These are phyloP conservation scores for Zygosaccharomyces pseudobailii DNA, from an alignment of 1,139 yeast genomes.

Conservation along the genomic window DNA sequence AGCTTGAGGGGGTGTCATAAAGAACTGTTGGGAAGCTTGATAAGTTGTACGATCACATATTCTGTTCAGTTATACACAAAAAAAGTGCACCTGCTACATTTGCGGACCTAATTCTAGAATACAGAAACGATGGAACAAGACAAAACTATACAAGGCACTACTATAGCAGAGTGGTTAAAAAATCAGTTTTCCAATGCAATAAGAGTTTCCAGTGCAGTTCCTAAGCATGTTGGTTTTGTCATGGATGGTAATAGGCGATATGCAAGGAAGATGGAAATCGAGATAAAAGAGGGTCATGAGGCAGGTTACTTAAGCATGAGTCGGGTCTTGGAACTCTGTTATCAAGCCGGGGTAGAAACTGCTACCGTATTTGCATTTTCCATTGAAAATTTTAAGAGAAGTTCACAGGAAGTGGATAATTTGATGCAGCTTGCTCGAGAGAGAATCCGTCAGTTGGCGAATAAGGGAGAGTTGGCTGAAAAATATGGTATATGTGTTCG, in stretches of 20 bases:
- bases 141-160: constrained; percentile 39
- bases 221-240: constrained; percentile 84
- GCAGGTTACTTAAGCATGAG: constrained; percentile 91
- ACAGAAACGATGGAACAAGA: constrained; percentile 11
- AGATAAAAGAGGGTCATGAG: constrained; percentile 83
- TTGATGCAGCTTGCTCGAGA: constrained; percentile 82
- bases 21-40: background rate
- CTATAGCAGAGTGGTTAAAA: constrained; percentile 49
- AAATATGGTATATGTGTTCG: constrained; percentile 70
- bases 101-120: background rate
- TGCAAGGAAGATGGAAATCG: constrained; percentile 69
- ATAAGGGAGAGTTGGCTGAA: constrained; percentile 76
- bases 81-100: background rate
- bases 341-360: constrained; percentile 74
- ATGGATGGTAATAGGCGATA: constrained; percentile 97
- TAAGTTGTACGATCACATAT: background rate
- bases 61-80: background rate
- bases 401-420: constrained; percentile 75
- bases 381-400: constrained; percentile 88
- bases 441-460: constrained; percentile 66
- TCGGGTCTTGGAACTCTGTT: constrained; percentile 68
- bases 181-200: constrained; percentile 54
- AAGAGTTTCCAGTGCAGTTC: constrained; percentile 69
- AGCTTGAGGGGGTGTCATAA: background rate
- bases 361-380: constrained; percentile 94